Base-by-base conservation (phyloP, 2,329 filamentous ascomycete genomes). In the Stagonosporopsis tanaceti region DNA sequence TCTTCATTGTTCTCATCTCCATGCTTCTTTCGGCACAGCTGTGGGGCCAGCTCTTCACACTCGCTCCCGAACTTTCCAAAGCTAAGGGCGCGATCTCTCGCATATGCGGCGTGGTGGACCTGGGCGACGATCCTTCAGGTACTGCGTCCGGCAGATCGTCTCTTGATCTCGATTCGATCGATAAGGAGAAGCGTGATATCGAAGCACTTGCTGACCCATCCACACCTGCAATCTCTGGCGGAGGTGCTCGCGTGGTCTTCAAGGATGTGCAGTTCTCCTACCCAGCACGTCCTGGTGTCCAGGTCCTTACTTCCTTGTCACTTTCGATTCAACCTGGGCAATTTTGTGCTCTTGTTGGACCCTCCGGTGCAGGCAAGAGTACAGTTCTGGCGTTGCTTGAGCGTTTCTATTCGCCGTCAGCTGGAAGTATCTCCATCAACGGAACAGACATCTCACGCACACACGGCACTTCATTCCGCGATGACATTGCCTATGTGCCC, bases 61-160 rank as follows among this genome's bases (percentile, higher is more conserved):
- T 93, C 1, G 89, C 89, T 0, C 90, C 89, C 0, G 90, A 93
- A 61, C 82, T 93, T n/a, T 87, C 88, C 1, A 84, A 85, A 41
- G 89, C 90, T 0, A 83, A 83, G 28, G 80, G 81, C 1, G 87
- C 89, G 3, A 85, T 86, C 11, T 14, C 89, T 94, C 70, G 97
- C 95, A 81, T 92, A 87, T 5, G 97, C 94, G 74, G 92, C 17
- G 66, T 84, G 20, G 76, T 79, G 32, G 72, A 78, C 38, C 61
- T 78, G 2, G 71, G 74, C n/a, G 61, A 56, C 2, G 55, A 67
- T 41, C 30, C 41, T 5, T 55, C 61, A 12, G 47, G 57, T 8
- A 22, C 57, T n/a, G 50, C 92, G 0, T 92, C 93, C 0, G 92
- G 97, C 64, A 96, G 96, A 90, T 89, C 92, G 63, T 96, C 93